These are phyloP conservation scores for Geum urbanum DNA, from an alignment of 306 rosid species.

Conservation along the genomic window DNA sequence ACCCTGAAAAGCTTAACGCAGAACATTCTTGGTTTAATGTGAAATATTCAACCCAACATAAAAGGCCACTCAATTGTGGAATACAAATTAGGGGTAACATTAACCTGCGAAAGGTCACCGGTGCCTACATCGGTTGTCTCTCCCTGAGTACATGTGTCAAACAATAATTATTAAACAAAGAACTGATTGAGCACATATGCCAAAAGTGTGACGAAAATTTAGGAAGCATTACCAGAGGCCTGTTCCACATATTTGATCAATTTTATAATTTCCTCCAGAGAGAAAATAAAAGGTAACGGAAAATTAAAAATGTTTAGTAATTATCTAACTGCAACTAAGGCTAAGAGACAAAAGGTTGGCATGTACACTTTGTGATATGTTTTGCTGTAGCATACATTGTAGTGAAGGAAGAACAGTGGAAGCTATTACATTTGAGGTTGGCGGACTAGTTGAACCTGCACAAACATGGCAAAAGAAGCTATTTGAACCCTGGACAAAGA, in stretches of 20 bases:
- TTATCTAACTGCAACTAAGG: constrained; percentile 6
- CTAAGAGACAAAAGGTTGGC: constrained; percentile 6
- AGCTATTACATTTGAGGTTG: constrained; percentile 37
- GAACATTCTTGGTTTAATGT: neutral
- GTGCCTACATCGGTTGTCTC: constrained; percentile 54
- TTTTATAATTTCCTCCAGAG: constrained; percentile 80
- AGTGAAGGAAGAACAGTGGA: constrained; percentile 57
- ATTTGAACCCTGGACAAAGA: constrained; percentile 64
- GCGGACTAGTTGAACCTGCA: constrained; percentile 57
- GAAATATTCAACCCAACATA: neutral
- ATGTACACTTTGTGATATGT: constrained; percentile 72
- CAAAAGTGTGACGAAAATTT: constrained; percentile 12
- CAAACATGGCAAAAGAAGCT: constrained; percentile 39
- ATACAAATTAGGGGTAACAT: neutral
- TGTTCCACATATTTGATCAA: constrained; percentile 82
- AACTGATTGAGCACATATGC: constrained; percentile 10
- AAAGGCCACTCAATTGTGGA: neutral
- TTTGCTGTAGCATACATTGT: constrained; percentile 76
- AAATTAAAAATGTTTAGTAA: constrained; percentile 14
- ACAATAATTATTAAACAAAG: constrained; percentile 31
- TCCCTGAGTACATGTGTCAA: constrained; percentile 54
- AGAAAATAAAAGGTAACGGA: constrained; percentile 19
- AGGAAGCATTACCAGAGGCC: constrained; percentile 56
- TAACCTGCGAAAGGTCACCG: constrained; percentile 65
- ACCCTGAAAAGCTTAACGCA: neutral